Conservation (phyloP, 2,329 filamentous ascomycete genomes). For the Epichloe aotearoae region DNA sequence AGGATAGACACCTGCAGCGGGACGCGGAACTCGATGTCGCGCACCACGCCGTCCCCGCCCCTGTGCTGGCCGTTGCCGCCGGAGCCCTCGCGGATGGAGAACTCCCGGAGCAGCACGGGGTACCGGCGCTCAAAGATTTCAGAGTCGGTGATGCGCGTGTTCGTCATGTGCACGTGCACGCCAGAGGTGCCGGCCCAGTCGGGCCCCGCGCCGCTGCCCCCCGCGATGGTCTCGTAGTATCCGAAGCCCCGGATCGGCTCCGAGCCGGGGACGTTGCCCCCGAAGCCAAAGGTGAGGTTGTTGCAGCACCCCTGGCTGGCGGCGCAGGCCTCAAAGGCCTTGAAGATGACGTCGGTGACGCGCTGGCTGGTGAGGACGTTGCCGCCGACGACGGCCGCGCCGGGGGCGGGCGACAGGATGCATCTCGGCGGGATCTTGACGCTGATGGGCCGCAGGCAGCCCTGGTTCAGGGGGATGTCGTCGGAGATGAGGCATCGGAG, state of each 20-base stretch:
- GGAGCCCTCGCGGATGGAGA: slow-evolving; percentile 49
- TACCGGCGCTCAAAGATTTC: slow-evolving; percentile 40
- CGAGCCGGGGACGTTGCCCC: slow-evolving; percentile 26
- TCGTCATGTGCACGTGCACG: slow-evolving; percentile 50
- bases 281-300: slow-evolving; percentile 73
- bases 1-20: slow-evolving; percentile 67
- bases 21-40: slow-evolving; percentile 69
- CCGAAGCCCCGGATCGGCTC: slow-evolving; percentile 28
- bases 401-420: slow-evolving; percentile 65
- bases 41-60: slow-evolving; percentile 61
- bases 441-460: slow-evolving; percentile 61
- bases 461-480: slow-evolving; percentile 75
- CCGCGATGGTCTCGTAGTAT: slow-evolving; percentile 48
- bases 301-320: slow-evolving; percentile 72
- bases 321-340: slow-evolving; percentile 67
- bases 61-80: slow-evolving; percentile 52
- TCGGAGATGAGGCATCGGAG: slow-evolving; percentile 65
- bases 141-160: slow-evolving; percentile 57
- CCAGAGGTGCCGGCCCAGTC: slow-evolving; percentile 30
- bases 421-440: slow-evolving; percentile 61
- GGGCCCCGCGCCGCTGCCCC: slow-evolving; percentile 57
- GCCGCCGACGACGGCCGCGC: slow-evolving; percentile 69
- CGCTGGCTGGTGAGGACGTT: slow-evolving; percentile 47
- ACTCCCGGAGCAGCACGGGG: slow-evolving; percentile 59
- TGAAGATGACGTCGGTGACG: slow-evolving; percentile 35